A percentile compares a stretch with the other conserved stretches of the same genome.
Evolutionary conservation across 805 yeast species (phyloP).

Genomic region (Candida ponderosae): DNA sequence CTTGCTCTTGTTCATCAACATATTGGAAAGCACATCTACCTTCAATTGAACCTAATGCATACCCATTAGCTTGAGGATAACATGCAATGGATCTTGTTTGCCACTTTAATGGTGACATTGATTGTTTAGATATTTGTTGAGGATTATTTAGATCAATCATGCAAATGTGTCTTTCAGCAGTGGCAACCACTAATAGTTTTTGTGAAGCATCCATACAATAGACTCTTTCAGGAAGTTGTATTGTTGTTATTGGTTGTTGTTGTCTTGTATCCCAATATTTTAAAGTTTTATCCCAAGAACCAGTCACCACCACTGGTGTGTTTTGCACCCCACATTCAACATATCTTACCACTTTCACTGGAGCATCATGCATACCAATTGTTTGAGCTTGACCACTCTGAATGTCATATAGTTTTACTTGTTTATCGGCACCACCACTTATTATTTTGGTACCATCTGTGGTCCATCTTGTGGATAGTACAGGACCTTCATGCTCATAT

Average conservation of each 20-base stretch:
- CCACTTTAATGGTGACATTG: slow-evolving; percentile 75
- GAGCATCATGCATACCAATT: slow-evolving; percentile 77
- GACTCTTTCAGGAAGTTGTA: slow-evolving; percentile 83
- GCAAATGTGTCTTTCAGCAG: slow-evolving; percentile 81
- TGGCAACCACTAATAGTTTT: slow-evolving; percentile 82
- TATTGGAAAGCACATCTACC: slow-evolving; percentile 95
- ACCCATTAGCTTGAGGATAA: slow-evolving; percentile 88
- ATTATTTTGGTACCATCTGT: slow-evolving; percentile 81
- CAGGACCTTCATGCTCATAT: slow-evolving; percentile 87
- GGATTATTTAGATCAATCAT: slow-evolving; percentile 80
- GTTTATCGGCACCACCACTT: slow-evolving; percentile 88
- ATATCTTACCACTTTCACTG: slow-evolving; percentile 66
- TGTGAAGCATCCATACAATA: slow-evolving; percentile 82
- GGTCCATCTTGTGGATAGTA: slow-evolving; percentile 74
- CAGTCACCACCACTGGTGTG: slow-evolving; percentile 73
- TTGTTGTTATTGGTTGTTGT: slow-evolving; percentile 72
- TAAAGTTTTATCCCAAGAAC: slow-evolving; percentile 94
- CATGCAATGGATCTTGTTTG: slow-evolving; percentile 82
- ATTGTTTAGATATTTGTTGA: slow-evolving; percentile 65
- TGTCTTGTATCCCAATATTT: slow-evolving; percentile 93
- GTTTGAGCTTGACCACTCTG: slow-evolving; percentile 76
- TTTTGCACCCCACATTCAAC: slow-evolving; percentile 83
- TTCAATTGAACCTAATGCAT: slow-evolving; percentile 87
- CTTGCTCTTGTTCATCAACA: slow-evolving; percentile 74
- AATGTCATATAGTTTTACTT: slow-evolving; percentile 75